Evolutionary conservation across 2,329 filamentous ascomycete species (phyloP).

Genomic region (Sphaerostilbella broomeana): DNA sequence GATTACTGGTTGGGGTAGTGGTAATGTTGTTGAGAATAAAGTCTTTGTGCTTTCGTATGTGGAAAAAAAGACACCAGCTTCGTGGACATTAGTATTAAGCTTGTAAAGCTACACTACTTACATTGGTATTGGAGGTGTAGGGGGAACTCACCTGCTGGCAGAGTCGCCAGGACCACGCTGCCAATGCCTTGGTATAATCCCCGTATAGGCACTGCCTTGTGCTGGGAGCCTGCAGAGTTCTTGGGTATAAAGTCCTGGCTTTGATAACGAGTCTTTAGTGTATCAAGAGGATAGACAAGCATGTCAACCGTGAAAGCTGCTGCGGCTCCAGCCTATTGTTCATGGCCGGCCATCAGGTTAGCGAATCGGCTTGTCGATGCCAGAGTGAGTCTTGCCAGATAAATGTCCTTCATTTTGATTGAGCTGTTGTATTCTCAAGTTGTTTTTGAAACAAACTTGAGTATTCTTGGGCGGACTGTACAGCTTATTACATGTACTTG

Average conservation of each 20-base stretch:
- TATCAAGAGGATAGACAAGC: slow-evolving; percentile 82
- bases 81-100: neutral
- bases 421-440: too few species aligned
- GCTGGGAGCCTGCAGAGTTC: slow-evolving; percentile 52
- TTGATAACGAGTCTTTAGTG: slow-evolving; percentile 80
- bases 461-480: too few species aligned
- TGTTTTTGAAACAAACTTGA: too few species aligned
- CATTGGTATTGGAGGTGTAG: neutral
- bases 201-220: slow-evolving; percentile 50
- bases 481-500: too few species aligned
- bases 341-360: too few species aligned
- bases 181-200: slow-evolving; percentile 85
- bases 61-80: slow-evolving; percentile 81
- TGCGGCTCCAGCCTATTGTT: slow-evolving; percentile 69
- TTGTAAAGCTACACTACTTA: too few species aligned
- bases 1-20: slow-evolving; percentile 60
- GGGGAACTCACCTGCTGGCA: slow-evolving; percentile 66
- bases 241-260: slow-evolving; percentile 66
- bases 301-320: slow-evolving; percentile 83
- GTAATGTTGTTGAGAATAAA: slow-evolving; percentile 46
- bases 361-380: too few species aligned
- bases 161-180: slow-evolving; percentile 74
- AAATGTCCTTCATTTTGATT: slow-evolving; percentile 23
- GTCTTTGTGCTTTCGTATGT: slow-evolving; percentile 76
- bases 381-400: slow-evolving; percentile 21